A percentile compares a stretch with the other conserved stretches of the same genome.
Conservation (phyloP, 225 moss, liverwort and hornwort genomes). For the Polytrichum formosum region DNA sequence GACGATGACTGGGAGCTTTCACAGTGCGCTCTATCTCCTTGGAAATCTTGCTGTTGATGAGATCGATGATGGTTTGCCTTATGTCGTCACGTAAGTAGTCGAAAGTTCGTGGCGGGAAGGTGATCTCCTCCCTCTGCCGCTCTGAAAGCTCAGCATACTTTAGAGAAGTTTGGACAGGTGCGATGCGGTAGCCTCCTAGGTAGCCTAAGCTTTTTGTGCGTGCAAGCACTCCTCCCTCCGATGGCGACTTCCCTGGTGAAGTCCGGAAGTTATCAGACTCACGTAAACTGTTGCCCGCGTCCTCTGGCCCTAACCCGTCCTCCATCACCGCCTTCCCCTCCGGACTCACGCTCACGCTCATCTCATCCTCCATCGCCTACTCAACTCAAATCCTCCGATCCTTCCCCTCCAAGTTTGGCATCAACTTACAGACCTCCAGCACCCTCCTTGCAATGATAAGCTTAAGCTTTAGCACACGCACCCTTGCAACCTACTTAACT, state of each 20-base stretch:
- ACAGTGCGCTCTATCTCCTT: constrained; percentile 10
- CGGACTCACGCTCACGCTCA: constrained; percentile 13
- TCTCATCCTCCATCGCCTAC: constrained; percentile 36
- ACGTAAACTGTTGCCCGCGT: constrained; percentile 31
- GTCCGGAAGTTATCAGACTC: constrained; percentile 32
- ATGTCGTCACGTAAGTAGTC: constrained; percentile 64
- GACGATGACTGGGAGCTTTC: constrained; percentile 17
- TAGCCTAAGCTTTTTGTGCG: constrained; percentile 53
- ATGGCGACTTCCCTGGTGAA: constrained; percentile 13
- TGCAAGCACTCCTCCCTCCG: constrained; percentile 15
- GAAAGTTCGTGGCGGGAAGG: constrained; percentile 52
- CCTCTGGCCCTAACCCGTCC: constrained; percentile 63
- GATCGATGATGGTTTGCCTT: constrained; percentile 51
- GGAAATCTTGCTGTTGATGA: constrained; percentile 50
- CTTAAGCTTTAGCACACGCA: neutral
- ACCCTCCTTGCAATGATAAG: neutral
- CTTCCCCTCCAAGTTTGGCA: neutral
- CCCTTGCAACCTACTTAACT: neutral
- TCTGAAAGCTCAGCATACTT: constrained; percentile 56
- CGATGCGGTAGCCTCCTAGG: constrained; percentile 46
- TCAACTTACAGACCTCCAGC: neutral
- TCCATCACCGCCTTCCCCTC: constrained; percentile 58
- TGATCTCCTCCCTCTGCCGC: constrained; percentile 44
- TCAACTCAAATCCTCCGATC: neutral
- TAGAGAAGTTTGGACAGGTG: constrained; percentile 28